Percentiles rank a stretch among this genome's conserved stretches.
Conservation (phyloP, 208 protist species). For the Trypanosoma theileri region DNA sequence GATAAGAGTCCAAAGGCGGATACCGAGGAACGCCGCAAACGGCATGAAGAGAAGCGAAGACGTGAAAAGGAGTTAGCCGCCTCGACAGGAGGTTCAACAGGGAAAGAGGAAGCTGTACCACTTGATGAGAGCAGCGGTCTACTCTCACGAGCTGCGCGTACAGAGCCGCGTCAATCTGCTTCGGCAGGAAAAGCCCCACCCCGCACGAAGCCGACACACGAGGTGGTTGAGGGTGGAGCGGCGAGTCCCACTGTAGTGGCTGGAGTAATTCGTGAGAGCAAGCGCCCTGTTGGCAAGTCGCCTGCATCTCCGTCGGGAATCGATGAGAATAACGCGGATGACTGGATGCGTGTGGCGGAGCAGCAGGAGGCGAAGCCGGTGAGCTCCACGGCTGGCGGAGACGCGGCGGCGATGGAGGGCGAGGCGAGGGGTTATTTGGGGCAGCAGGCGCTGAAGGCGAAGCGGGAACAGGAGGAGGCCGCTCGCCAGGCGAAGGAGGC, state of each 20-base stretch:
- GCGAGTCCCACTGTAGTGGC: slow-evolving; percentile 39
- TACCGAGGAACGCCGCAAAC: slow-evolving; percentile 62
- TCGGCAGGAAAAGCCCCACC: slow-evolving; percentile 67
- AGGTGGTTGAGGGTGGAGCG: slow-evolving; percentile 54
- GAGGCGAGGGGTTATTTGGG: slow-evolving; percentile 76
- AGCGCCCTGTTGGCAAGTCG: slow-evolving; percentile 24
- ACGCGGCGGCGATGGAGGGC: slow-evolving; percentile 39
- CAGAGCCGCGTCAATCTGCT: slow-evolving; percentile 8
- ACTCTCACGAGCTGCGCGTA: slow-evolving; percentile 1
- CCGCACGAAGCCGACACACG: slow-evolving; percentile 70
- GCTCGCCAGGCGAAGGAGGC: slow-evolving; percentile 20
- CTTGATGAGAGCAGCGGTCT: not conserved
- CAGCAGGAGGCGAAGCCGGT: slow-evolving; percentile 53
- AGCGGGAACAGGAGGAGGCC: slow-evolving; percentile 70
- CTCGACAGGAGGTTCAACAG: not conserved
- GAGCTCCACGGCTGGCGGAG: slow-evolving; percentile 31
- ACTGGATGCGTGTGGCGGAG: slow-evolving; percentile 84
- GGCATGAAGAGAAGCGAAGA: slow-evolving; percentile 58
- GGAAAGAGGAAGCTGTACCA: slow-evolving; percentile 5
- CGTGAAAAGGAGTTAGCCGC: slow-evolving; percentile 44
- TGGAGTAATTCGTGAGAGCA: slow-evolving; percentile 65
- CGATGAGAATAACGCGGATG: slow-evolving; percentile 37
- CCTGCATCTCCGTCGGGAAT: slow-evolving; percentile 18
- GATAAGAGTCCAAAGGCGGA: slow-evolving; percentile 29
- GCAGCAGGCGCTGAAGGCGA: slow-evolving; percentile 84